These are phyloP conservation scores for Erigeron philadelphicus DNA, from an alignment of 140 eudicot genomes.

Conservation along the genomic window DNA sequence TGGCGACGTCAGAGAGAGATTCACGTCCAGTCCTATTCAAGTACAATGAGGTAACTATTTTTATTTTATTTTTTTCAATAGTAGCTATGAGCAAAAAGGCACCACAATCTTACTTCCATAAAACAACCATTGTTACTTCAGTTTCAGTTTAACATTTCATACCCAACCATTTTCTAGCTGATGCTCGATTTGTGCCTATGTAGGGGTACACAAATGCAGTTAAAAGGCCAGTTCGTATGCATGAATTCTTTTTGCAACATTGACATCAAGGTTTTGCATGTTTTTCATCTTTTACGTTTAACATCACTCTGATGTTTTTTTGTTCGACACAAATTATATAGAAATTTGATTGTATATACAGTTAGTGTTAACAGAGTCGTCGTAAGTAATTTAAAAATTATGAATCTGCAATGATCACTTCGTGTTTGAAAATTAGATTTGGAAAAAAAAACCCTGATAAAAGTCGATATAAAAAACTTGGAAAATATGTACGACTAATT, in stretches of 20 bases:
- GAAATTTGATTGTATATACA: conserved; percentile 12
- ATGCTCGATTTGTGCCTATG: conserved; percentile 19
- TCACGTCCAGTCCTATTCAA: conserved; percentile 71
- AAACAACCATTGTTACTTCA: neutral
- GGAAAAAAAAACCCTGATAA: too few relatives aligned
- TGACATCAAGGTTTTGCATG: neutral
- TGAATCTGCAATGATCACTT: neutral
- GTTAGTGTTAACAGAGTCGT: neutral
- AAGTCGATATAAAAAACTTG: neutral
- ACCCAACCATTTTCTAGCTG: neutral
- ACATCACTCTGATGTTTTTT: neutral
- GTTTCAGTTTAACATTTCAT: neutral
- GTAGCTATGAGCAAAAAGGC: neutral
- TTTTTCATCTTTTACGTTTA: neutral
- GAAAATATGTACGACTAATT: too few relatives aligned
- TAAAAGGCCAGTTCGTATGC: conserved; percentile 81
- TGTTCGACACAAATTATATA: neutral
- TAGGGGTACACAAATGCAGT: conserved; percentile 98
- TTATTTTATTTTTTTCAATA: neutral
- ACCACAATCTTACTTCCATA: neutral
- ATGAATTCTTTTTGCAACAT: conserved; percentile 54
- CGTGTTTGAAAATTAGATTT: neutral
- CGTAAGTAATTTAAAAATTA: neutral
- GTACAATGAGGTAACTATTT: conserved; percentile 68
- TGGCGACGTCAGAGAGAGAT: conserved; percentile 57